Evolutionary conservation across 179 eudicot genomes (phyloP), one percentile per base, ranked within the genome.

Genomic region (Nepenthes alata): DNA sequence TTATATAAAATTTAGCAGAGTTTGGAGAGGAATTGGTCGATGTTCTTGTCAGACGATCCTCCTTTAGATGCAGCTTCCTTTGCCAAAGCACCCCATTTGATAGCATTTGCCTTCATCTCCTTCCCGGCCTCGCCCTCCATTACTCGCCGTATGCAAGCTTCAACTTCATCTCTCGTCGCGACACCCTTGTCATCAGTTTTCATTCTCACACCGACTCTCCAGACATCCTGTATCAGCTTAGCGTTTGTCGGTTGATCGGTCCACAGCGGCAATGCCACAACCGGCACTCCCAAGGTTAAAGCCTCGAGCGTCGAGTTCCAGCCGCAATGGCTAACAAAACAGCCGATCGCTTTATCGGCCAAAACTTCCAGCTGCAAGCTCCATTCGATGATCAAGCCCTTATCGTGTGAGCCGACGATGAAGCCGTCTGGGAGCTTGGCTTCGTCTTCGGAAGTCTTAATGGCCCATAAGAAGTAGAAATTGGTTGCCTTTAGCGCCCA

Each of bases 261-360:
- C 94, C 88, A 89, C 37, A 77, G 81, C 0, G 96, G 95, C 82
- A 84, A 62, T 37, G 78, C 88, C 67, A 87, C 72, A 83, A 84
- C 77, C 9, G 91, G 89, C 69, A 89, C 89, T 2, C 97, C 95
- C 8, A 81, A 58, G 2, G 75, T 47, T 11, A 88, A 25, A 25
- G 25, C 25, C 25, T 25, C 25, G 1, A 25, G 25, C 1, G 25
- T 25, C 25, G 25, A 25, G 72, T 84, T 88, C 83, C 89, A 88
- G 5, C 82, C 80, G 62, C 82, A 75, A 45, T 78, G 82, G 0
- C 74, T 78, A 2, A 75, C 52, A 35, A 78, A 78, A n/a, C 82
- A 75, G 7, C 79, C 77, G 9, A 65, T 57, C 0, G 77, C 63
- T 16, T 72, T 65, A 4, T 44, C 64, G 3, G 75, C 65, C n/a